Conservation (phyloP, 163 green algal genomes). For the Trebouxia gelatinosa region DNA sequence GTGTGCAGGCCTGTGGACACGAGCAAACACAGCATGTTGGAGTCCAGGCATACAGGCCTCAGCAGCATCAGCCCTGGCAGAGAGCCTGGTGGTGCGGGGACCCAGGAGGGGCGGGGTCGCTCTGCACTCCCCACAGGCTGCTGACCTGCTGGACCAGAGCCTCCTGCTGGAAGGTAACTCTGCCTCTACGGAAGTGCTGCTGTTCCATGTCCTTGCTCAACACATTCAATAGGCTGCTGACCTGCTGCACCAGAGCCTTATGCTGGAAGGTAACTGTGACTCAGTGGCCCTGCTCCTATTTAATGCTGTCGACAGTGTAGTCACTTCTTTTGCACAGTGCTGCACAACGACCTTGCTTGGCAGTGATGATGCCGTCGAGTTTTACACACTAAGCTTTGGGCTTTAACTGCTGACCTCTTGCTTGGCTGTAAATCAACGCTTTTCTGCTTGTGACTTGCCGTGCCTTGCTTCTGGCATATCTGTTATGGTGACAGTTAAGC, state of each 20-base stretch:
- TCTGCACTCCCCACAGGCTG: not conserved
- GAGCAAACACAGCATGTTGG: conserved; percentile 13
- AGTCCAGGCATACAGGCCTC: conserved; percentile 9
- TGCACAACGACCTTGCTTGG: no score
- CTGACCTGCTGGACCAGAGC: not conserved
- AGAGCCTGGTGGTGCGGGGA: conserved; percentile 25
- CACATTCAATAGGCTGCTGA: not conserved
- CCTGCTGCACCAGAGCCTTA: not conserved
- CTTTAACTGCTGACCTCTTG: no score
- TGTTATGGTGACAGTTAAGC: no score
- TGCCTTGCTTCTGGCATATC: no score
- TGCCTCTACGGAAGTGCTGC: not conserved
- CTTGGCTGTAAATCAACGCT: no score
- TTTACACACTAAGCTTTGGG: no score
- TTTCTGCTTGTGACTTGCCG: no score
- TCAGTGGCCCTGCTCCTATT: no score
- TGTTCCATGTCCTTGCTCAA: not conserved
- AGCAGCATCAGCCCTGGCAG: not conserved
- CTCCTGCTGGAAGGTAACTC: not conserved
- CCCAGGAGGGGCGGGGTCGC: conserved; percentile 38
- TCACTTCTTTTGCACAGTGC: no score
- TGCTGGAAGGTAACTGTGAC: not conserved
- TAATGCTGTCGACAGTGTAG: no score
- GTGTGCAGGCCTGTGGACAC: not conserved
- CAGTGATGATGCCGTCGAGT: no score